Evolutionary conservation across 1,284 basidiomycete species (phyloP).

Genomic region (Sporisorium iseilematis-ciliati): DNA sequence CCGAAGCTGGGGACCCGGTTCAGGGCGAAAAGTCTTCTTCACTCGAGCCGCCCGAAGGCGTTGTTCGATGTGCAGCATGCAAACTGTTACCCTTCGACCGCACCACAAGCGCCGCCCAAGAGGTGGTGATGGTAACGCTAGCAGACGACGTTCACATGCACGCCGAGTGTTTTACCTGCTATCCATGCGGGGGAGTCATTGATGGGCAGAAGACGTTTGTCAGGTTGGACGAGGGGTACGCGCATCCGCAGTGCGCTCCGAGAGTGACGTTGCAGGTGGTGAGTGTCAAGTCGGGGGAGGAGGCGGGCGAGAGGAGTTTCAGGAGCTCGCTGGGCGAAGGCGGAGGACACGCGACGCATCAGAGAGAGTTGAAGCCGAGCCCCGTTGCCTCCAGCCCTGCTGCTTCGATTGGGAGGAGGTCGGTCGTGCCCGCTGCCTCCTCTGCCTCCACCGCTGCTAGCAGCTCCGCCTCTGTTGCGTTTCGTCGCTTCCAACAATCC

Average conservation of each 20-base stretch:
- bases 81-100: slow-evolving; percentile 51
- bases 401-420: slow-evolving; percentile 7
- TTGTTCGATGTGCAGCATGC: slow-evolving; percentile 34
- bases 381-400: slow-evolving; percentile 31
- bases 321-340: slow-evolving; percentile 11
- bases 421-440: neutral
- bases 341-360: slow-evolving; percentile 44
- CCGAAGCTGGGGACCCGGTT: slow-evolving; percentile 1
- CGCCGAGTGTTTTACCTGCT: slow-evolving; percentile 56
- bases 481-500: slow-evolving; percentile 45
- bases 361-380: slow-evolving; percentile 40
- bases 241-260: slow-evolving; percentile 38
- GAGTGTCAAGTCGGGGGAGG: neutral
- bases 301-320: slow-evolving; percentile 15
- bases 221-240: slow-evolving; percentile 23
- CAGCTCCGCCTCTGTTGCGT: too few relatives aligned
- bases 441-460: neutral
- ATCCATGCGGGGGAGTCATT: slow-evolving; percentile 39
- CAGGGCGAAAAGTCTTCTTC: slow-evolving; percentile 23
- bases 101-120: neutral
- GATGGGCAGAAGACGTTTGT: slow-evolving; percentile 48
- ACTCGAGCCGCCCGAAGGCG: slow-evolving; percentile 5
- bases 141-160: slow-evolving; percentile 36
- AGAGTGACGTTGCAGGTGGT: slow-evolving; percentile 17
- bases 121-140: slow-evolving; percentile 54